Percentiles rank a stretch among this genome's conserved stretches.
phyloP scores from a whole-genome alignment of 2,329 filamentous ascomycete species.

The Lachnellula occidentalis region DNA sequence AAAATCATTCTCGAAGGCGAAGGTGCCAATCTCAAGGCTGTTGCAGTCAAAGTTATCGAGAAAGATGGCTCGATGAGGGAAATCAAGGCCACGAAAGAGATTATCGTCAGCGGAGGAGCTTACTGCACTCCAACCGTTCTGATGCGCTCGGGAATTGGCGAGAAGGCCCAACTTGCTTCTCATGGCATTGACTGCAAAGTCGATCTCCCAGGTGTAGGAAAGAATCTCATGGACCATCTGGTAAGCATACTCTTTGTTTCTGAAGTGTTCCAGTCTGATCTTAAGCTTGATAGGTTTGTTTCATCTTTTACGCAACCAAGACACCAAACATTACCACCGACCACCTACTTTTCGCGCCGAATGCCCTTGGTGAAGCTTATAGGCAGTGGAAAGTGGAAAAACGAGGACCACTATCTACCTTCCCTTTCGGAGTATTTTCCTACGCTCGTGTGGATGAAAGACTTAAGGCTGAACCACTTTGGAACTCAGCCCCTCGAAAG shows the following conservation, averaged over 20 bases:
- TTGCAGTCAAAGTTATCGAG: conserved; percentile 39
- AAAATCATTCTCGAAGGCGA: conserved; percentile 42
- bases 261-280: conserved; percentile 4
- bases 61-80: conserved; percentile 35
- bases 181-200: conserved; percentile 46
- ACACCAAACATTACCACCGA: conserved; percentile 49
- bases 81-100: conserved; percentile 40
- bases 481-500: conserved; percentile 44
- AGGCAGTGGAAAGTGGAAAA: conserved; percentile 53
- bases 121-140: conserved; percentile 44
- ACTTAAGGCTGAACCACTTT: conserved; percentile 47
- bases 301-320: conserved; percentile 56
- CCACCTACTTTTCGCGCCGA: conserved; percentile 49
- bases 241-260: conserved; percentile 25
- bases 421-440: conserved; percentile 58
- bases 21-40: conserved; percentile 37
- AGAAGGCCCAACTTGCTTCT: conserved; percentile 34
- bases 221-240: conserved; percentile 54
- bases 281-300: conserved; percentile 40
- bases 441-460: conserved; percentile 58
- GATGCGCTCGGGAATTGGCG: conserved; percentile 42
- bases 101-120: conserved; percentile 44
- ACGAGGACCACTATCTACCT: conserved; percentile 51
- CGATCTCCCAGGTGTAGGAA: conserved; percentile 58
- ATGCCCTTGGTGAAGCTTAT: conserved; percentile 46